Base-by-base conservation (phyloP, 2,329 filamentous ascomycete species). In the Fusarium algeriense region DNA sequence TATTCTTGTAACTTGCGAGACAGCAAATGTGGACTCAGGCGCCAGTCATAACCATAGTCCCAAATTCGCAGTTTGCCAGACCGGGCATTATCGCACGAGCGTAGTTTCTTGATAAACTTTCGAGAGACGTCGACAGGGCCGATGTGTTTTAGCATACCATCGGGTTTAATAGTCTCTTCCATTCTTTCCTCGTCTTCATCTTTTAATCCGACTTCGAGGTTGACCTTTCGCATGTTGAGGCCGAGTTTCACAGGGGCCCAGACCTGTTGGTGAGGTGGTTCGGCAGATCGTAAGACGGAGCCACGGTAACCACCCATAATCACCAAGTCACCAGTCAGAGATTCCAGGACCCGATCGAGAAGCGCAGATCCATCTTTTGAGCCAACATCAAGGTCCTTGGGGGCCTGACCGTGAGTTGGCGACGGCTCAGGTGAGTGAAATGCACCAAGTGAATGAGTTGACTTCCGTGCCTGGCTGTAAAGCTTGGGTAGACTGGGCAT, bases 241-340 rank as follows among this genome's bases (percentile, higher is more conserved):
- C 95, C 95, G 32, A 97, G 91, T 80, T 98, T 98, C 77, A 98
- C 91, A 0, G 95, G 95, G 3, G 97, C 93, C 95, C 95, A 98
- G 1, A 97, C 83, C 78, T 97, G 94, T n/a, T 94, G 90, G 76
- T 95, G 90, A 7, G 93, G 92, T 12, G 92, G 88, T 68, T 94
- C 91, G 14, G 93, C 92, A 14, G 94, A 97, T 34, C 95, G 90
- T 34, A 98, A 81, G n/a, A 98, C 87, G 0, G 95, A 97, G 6
- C 95, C 95, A 71, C 95, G 88, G 78, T 98, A 97, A 17, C 95
- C 95, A 23, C 95, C 95, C 77, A 98, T 87, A 34, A 98, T 86
- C 11, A 98, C 93, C 11, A 98, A 80, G 77, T 98, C 95, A 1
- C 95, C 95, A 1, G 90, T 93, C 26, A 97, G 83, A 8, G 89